Conservation (phyloP, 2,329 filamentous ascomycete species). For the Diaporthe ilicicola region DNA sequence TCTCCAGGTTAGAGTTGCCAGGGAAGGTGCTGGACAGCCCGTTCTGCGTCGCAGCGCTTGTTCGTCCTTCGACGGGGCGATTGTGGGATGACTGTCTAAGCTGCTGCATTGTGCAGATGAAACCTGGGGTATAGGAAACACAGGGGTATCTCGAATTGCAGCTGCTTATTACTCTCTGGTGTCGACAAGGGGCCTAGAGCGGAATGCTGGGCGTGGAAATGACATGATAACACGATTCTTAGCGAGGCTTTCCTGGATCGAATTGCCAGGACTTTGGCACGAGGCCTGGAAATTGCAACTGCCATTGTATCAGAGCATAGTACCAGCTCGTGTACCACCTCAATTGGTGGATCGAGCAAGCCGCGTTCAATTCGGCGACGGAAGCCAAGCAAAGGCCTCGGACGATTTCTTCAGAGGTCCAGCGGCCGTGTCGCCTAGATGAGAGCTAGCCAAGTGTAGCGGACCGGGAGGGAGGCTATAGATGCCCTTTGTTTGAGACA, state of each 20-base stretch:
- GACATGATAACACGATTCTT: slow-evolving; percentile 9
- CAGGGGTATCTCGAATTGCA: slow-evolving; percentile 13
- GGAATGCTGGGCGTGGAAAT: background rate
- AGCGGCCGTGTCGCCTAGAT: slow-evolving; percentile 9
- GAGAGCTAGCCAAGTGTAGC: background rate
- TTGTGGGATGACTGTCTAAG: slow-evolving; percentile 1
- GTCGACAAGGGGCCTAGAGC: background rate
- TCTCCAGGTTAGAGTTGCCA: background rate
- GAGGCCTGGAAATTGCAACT: slow-evolving; percentile 7
- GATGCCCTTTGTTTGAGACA: background rate
- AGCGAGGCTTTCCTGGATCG: slow-evolving; percentile 14
- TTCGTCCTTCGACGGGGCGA: slow-evolving; percentile 2
- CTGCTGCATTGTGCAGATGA: slow-evolving; percentile 15
- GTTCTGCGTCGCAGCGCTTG: slow-evolving; percentile 8
- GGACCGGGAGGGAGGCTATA: background rate
- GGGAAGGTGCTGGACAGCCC: background rate
- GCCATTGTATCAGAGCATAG: slow-evolving; percentile 16
- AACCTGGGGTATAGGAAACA: slow-evolving; percentile 22
- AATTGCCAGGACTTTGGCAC: slow-evolving; percentile 4
- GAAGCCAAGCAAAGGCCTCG: slow-evolving; percentile 11
- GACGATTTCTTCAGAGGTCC: background rate
- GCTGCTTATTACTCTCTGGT: background rate
- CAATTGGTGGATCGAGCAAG: slow-evolving; percentile 20
- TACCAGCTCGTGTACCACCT: slow-evolving; percentile 10
- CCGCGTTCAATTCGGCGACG: slow-evolving; percentile 18